A percentile compares a stretch with the other conserved stretches of the same genome.
phyloP scores from a whole-genome alignment of 2,329 filamentous ascomycete genomes.

The Ilyonectria destructans region DNA sequence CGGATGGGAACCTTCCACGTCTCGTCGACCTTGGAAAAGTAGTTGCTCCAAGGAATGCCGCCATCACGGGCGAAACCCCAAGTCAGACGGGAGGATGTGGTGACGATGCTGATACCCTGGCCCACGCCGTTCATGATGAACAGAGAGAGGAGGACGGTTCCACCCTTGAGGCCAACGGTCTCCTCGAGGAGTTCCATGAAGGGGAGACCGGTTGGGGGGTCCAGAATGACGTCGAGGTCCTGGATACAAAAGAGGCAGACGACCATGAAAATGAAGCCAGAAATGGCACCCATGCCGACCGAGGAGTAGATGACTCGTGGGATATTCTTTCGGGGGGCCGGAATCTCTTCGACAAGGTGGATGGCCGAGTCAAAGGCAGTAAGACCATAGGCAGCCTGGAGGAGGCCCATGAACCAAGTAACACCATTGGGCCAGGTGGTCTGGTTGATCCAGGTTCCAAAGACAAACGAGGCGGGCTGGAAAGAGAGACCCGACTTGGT shows the following conservation, averaged over 20 bases:
- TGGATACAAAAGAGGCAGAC: constrained; percentile 68
- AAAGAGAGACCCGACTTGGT: constrained; percentile 61
- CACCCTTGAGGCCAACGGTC: constrained; percentile 56
- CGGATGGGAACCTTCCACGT: constrained; percentile 69
- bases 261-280: constrained; percentile 68
- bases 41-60: constrained; percentile 62
- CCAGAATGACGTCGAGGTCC: constrained; percentile 59
- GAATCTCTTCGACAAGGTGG: constrained; percentile 73
- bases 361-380: constrained; percentile 72
- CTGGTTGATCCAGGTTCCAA: constrained; percentile 63
- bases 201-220: constrained; percentile 59
- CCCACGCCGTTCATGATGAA: constrained; percentile 72
- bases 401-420: constrained; percentile 72
- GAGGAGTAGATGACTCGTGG: constrained; percentile 69
- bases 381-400: constrained; percentile 70
- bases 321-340: constrained; percentile 65
- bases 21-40: constrained; percentile 61
- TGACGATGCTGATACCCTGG: constrained; percentile 67
- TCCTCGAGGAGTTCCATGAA: constrained; percentile 65
- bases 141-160: constrained; percentile 62
- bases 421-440: constrained; percentile 70
- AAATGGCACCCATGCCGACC: constrained; percentile 64
- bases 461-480: constrained; percentile 67
- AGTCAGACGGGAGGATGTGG: constrained; percentile 66
- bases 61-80: constrained; percentile 72